Conservation (phyloP, 208 protist species). For the Angomonas desouzai region DNA sequence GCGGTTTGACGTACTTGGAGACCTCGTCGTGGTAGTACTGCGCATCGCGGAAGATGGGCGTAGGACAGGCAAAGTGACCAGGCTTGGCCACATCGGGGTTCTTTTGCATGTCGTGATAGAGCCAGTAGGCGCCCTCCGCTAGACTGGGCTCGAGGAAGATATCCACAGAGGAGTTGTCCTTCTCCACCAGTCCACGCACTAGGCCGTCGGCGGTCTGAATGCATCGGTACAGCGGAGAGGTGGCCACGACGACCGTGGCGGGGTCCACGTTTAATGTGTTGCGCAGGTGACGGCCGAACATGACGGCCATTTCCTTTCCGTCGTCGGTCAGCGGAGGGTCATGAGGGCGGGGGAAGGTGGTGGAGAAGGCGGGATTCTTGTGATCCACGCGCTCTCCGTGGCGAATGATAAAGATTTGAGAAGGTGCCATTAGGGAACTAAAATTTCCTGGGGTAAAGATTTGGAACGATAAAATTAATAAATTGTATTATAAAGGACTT, state of each 20-base stretch:
- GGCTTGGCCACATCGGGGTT: constrained; percentile 23
- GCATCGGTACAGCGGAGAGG: constrained; percentile 45
- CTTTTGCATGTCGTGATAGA: constrained; percentile 37
- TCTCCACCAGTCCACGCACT: constrained; percentile 19
- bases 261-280: constrained; percentile 19
- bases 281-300: constrained; percentile 35
- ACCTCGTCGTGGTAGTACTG: constrained; percentile 24
- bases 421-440: constrained; percentile 38
- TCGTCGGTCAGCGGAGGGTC: constrained; percentile 56
- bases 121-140: constrained; percentile 41
- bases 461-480: too few species aligned
- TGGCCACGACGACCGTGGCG: constrained; percentile 24
- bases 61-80: constrained; percentile 24
- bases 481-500: too few species aligned
- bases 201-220: constrained; percentile 51
- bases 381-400: constrained; percentile 58
- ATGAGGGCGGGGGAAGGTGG: constrained; percentile 33
- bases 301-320: constrained; percentile 39
- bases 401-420: constrained; percentile 37
- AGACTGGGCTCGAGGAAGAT: constrained; percentile 42
- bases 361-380: constrained; percentile 29
- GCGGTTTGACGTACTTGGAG: constrained; percentile 25
- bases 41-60: constrained; percentile 29
- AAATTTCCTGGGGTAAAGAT: too few species aligned
- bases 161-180: constrained; percentile 7